Conservation (phyloP, 2,329 filamentous ascomycete genomes). For the Xylariaceae sp. region DNA sequence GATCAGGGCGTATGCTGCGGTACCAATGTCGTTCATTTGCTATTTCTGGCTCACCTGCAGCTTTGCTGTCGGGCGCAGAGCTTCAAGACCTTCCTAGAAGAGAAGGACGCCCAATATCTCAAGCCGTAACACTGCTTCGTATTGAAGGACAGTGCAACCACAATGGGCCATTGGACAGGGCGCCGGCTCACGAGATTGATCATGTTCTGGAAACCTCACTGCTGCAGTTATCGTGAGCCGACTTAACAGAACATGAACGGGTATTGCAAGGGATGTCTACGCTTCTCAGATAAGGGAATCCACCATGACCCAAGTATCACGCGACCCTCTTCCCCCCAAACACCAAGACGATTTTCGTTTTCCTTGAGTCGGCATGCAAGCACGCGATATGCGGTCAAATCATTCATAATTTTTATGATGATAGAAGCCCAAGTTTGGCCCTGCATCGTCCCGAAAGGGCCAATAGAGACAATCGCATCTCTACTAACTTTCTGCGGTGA, state of each 20-base stretch:
- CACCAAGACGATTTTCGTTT: slow-evolving; percentile 7
- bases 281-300: slow-evolving; percentile 12
- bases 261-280: background rate
- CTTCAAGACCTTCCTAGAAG: slow-evolving; percentile 36
- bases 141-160: slow-evolving; percentile 4
- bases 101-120: slow-evolving; percentile 32
- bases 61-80: slow-evolving; percentile 17
- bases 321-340: slow-evolving; percentile 6
- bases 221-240: slow-evolving; percentile 1
- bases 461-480: slow-evolving; percentile 15
- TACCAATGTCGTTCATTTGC: slow-evolving; percentile 14
- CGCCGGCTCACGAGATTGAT: background rate
- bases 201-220: background rate
- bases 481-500: no score
- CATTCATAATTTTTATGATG: slow-evolving; percentile 5
- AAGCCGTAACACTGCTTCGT: slow-evolving; percentile 21
- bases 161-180: no score
- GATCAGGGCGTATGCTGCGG: no score
- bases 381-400: slow-evolving; percentile 19
- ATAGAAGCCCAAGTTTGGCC: slow-evolving; percentile 11
- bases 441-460: background rate
- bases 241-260: no score
- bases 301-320: no score
- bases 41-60: slow-evolving; percentile 17
- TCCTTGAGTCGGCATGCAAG: slow-evolving; percentile 1